phyloP scores from a whole-genome alignment of 1,139 yeast genomes.

The Blastobotrys raffinosifermentans region DNA sequence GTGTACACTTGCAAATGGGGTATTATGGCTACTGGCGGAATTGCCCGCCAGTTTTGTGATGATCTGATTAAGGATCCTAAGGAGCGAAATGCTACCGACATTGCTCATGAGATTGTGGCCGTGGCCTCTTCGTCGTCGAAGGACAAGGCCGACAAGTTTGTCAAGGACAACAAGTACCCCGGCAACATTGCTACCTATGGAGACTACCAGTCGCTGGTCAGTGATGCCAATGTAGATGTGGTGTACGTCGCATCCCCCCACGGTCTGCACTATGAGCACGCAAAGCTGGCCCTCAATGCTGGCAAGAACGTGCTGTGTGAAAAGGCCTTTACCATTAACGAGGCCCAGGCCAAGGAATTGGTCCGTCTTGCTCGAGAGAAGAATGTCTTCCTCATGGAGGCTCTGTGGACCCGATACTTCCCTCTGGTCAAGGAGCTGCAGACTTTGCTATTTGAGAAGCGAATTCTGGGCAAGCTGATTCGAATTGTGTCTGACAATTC shows the following conservation, averaged over 20 bases:
- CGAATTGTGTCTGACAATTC: conserved; percentile 41
- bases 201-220: conserved; percentile 37
- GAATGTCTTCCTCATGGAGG: conserved; percentile 54
- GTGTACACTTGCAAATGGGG: conserved; percentile 24
- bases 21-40: conserved; percentile 28
- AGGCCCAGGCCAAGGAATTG: conserved; percentile 42
- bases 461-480: conserved; percentile 43
- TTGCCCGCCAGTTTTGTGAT: conserved; percentile 25
- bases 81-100: conserved; percentile 27
- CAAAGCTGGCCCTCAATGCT: conserved; percentile 43
- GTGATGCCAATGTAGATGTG: conserved; percentile 43
- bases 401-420: conserved; percentile 60
- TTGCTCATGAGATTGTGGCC: conserved; percentile 29
- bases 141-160: conserved; percentile 26
- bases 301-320: conserved; percentile 59
- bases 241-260: conserved; percentile 60
- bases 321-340: conserved; percentile 54
- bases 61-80: conserved; percentile 28
- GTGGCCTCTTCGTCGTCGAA: conserved; percentile 30
- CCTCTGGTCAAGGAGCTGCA: conserved; percentile 43
- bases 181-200: conserved; percentile 24
- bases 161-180: conserved; percentile 12
- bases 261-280: conserved; percentile 47
- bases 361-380: conserved; percentile 43
- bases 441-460: conserved; percentile 40